Base-by-base conservation (phyloP, 371 early-diverging fungal species). In the Basidiobolus heterosporus region DNA sequence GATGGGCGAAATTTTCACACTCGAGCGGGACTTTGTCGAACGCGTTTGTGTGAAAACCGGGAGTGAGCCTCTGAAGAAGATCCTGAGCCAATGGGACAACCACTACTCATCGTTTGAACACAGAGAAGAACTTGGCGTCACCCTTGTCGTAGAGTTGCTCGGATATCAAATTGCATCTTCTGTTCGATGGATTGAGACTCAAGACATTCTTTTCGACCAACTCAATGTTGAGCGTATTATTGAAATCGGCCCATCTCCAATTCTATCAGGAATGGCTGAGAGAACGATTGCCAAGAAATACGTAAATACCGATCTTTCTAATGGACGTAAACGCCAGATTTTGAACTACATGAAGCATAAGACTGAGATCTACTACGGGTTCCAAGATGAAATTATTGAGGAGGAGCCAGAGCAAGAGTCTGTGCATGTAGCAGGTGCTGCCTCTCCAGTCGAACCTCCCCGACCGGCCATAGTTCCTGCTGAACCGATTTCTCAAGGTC, bases 121-220 rank as follows among this genome's bases (percentile, higher is more conserved):
- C 51, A 80, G 85, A 54, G 91, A 92, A 54, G 66, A 82, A 44
- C 74, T 91, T 45, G 92, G 87, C 39, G 80, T 82, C 65, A 69
- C 70, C 16, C 65, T 94, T 44, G 62, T 94, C 56, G 80, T 94
- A 49, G 95, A 94, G 66, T 64, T 92, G 49, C 72, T 94, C 18
- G 88, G 91, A 30, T 86, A 91, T 60, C 95, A 94, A 70, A 89
- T 91, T 51, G 84, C 87, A 16, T 82, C 85, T 41, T 82, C 92
- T 47, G 93, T 94, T 39, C 77, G 88, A 53, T 92, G 95, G 95
- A 94, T 94, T 51, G 91, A 93, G 63, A 94, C 93, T 16, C 95
- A 94, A 65, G 91, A 92, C 51, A 69, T 73, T 42, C 68, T 92
- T 44, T 82, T 94, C 71, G 71, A 73, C 65, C 68, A 80, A 54